These are phyloP conservation scores for Trypanosomatidae sp. DNA, from an alignment of 208 protist species.

Conservation along the genomic window DNA sequence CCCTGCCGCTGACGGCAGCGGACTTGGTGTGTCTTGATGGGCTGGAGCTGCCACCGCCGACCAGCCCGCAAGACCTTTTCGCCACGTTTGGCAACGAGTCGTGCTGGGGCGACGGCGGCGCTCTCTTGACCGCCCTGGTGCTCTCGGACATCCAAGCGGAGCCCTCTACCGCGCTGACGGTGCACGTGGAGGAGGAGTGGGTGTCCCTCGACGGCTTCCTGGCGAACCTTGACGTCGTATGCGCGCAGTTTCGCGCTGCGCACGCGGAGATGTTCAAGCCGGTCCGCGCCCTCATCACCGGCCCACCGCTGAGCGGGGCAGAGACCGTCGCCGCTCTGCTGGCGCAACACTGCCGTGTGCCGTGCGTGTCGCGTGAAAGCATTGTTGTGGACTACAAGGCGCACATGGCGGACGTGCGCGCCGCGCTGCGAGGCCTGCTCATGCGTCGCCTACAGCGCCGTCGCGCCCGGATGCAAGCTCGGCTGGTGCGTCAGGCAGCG, in stretches of 20 bases:
- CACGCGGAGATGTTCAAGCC: conserved; percentile 46
- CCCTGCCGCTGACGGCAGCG: background rate
- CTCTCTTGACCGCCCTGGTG: conserved; percentile 24
- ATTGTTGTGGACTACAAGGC: conserved; percentile 52
- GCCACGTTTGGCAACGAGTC: conserved; percentile 21
- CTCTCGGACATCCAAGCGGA: conserved; percentile 77
- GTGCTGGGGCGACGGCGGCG: conserved; percentile 20
- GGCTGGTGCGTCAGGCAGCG: conserved; percentile 29
- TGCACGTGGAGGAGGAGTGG: conserved; percentile 82
- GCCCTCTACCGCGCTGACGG: conserved; percentile 45
- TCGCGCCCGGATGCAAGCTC: conserved; percentile 43
- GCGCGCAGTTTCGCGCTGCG: conserved; percentile 68
- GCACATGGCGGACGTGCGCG: conserved; percentile 46
- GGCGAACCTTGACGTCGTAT: conserved; percentile 59
- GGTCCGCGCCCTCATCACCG: conserved; percentile 70
- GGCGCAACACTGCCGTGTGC: conserved; percentile 55
- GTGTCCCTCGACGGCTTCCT: conserved; percentile 76
- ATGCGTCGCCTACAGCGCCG: conserved; percentile 56
- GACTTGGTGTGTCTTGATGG: conserved; percentile 19
- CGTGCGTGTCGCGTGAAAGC: conserved; percentile 45
- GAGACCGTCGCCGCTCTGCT: conserved; percentile 48
- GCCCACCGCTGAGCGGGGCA: conserved; percentile 82
- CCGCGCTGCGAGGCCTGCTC: conserved; percentile 49
- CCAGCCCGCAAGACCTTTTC: conserved; percentile 9
- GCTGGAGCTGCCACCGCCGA: conserved; percentile 19